Percentiles rank a stretch among this genome's conserved stretches.
Conservation (phyloP, 2,329 filamentous ascomycete genomes). For the Apiospora hydei region DNA sequence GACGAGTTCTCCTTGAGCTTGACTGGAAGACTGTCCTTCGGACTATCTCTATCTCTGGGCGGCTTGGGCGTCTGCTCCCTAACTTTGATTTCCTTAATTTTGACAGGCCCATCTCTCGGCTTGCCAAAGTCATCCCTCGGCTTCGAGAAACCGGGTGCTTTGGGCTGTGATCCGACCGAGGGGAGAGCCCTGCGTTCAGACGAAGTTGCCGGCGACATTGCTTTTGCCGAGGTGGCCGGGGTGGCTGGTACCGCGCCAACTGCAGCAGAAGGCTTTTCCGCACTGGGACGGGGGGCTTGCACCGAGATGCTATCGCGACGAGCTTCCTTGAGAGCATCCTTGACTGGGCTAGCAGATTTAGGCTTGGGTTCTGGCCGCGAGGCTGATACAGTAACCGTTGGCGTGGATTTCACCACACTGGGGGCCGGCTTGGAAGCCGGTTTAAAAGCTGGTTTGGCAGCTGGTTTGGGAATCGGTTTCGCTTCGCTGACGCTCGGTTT, state of each 20-base stretch:
- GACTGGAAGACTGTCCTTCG: background rate
- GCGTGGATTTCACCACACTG: background rate
- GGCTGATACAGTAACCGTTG: background rate
- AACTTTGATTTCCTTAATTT: background rate
- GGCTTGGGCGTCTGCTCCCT: background rate
- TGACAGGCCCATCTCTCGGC: background rate
- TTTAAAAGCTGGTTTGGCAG: constrained; percentile 4
- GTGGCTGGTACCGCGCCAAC: background rate
- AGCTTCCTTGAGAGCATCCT: constrained; percentile 32
- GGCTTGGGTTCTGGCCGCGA: constrained; percentile 16
- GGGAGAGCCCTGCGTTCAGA: constrained; percentile 33
- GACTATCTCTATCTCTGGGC: background rate
- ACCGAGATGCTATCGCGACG: constrained; percentile 41
- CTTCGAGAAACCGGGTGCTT: background rate
- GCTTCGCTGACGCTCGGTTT: constrained; percentile 4
- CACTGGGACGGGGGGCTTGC: constrained; percentile 38
- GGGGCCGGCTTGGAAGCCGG: background rate
- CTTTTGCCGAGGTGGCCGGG: background rate
- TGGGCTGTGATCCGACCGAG: background rate
- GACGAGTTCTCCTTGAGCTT: constrained; percentile 9
- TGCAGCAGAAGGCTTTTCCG: constrained; percentile 31
- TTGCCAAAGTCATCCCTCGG: constrained; percentile 3
- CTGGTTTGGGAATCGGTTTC: constrained; percentile 25
- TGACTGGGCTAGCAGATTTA: constrained; percentile 2
- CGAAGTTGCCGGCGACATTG: constrained; percentile 23